Evolutionary conservation across 352 stramenopile species (phyloP).

Genomic region (Pythium sukuiense): DNA sequence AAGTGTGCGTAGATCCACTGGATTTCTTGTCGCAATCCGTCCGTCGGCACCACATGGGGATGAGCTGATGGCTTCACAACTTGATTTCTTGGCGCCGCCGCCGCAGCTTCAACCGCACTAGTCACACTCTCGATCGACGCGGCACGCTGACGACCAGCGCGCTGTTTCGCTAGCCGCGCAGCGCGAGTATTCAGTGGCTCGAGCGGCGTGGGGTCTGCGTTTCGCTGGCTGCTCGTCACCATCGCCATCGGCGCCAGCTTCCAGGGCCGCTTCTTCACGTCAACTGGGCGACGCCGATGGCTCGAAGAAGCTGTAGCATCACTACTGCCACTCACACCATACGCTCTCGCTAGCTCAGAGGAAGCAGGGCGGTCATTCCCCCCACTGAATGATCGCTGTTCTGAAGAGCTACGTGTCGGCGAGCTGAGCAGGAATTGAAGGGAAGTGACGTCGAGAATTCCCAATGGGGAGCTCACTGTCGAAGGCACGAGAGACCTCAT

Average conservation of each 20-base stretch:
- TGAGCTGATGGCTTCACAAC: conserved; percentile 3
- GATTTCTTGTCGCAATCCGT: conserved; percentile 42
- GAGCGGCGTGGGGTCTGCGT: background rate
- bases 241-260: conserved; percentile 18
- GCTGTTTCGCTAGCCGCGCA: background rate
- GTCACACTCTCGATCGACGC: background rate
- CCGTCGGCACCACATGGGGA: background rate
- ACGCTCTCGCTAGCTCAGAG: conserved; percentile 20
- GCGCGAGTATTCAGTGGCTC: background rate
- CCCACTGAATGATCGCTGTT: background rate
- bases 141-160: background rate
- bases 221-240: background rate
- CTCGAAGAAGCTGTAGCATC: background rate
- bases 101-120: background rate
- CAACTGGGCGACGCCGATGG: background rate
- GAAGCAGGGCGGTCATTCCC: conserved; percentile 18
- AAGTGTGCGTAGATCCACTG: conserved; percentile 68
- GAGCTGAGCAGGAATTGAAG: conserved; percentile 16
- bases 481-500: conserved; percentile 8
- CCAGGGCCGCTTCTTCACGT: background rate
- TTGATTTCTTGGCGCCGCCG: conserved; percentile 9
- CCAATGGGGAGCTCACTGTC: conserved; percentile 10
- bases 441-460: conserved; percentile 19
- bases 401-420: background rate
- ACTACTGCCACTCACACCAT: conserved; percentile 1